A percentile compares a stretch with the other conserved stretches of the same genome.
Conservation (phyloP, 2,329 filamentous ascomycete genomes). For the Colletotrichum shisoi region DNA sequence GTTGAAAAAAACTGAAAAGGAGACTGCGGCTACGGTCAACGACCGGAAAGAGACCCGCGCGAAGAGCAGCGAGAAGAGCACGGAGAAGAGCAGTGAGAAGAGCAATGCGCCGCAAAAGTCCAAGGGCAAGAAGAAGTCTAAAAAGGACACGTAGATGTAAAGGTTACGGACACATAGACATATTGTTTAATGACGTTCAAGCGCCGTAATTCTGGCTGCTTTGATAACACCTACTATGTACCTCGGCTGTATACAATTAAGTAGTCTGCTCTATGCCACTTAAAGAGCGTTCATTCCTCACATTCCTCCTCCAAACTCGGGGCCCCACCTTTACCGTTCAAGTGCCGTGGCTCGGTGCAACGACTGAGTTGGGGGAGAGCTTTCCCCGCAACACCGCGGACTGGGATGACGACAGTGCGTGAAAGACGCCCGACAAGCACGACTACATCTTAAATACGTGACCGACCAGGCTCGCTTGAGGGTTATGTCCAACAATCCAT, state of each 20-base stretch:
- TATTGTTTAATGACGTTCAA: background rate
- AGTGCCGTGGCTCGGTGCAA: constrained; percentile 15
- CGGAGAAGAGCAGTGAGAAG: constrained; percentile 52
- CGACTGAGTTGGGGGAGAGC: constrained; percentile 2
- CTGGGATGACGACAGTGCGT: constrained; percentile 32
- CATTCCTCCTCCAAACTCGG: constrained; percentile 6
- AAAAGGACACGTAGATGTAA: constrained; percentile 42
- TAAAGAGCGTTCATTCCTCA: constrained; percentile 3
- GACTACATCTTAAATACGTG: background rate
- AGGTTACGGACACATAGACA: background rate
- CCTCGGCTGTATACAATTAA: constrained; percentile 10
- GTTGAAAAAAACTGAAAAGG: constrained; percentile 44
- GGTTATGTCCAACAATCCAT: constrained; percentile 2
- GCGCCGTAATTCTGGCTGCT: background rate
- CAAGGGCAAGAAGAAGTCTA: constrained; percentile 46
- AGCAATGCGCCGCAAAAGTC: constrained; percentile 41
- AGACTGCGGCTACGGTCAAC: constrained; percentile 51
- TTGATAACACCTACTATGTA: background rate
- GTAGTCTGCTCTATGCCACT: background rate
- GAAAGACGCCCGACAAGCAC: background rate
- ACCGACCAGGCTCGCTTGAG: background rate
- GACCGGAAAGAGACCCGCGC: no score
- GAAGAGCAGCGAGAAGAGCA: no score
- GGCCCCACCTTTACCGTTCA: constrained; percentile 8
- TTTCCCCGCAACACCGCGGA: constrained; percentile 33